Conservation (phyloP, 140 eudicot species). For the Bidens hawaiensis region DNA sequence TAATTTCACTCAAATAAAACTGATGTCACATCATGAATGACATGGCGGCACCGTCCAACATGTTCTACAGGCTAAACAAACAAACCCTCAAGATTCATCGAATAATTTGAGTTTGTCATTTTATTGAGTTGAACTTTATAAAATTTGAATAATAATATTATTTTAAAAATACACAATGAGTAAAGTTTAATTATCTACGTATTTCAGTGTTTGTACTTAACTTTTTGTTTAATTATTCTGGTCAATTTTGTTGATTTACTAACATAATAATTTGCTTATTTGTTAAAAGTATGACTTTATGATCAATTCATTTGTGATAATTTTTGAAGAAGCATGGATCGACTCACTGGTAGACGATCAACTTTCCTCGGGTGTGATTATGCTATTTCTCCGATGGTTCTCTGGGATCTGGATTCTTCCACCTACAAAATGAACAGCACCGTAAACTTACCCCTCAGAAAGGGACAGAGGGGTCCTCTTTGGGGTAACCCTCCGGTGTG, state of each 20-base stretch:
- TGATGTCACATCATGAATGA: conserved; percentile 6
- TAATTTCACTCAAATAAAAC: not conserved
- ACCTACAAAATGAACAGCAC: too few relatives aligned
- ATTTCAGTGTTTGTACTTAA: not conserved
- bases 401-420: too few relatives aligned
- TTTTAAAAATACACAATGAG: not conserved
- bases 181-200: not conserved
- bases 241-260: not conserved
- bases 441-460: too few relatives aligned
- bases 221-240: not conserved
- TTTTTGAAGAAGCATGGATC: too few relatives aligned
- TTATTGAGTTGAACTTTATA: not conserved
- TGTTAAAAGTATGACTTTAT: too few relatives aligned
- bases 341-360: too few relatives aligned
- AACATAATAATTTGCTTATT: too few relatives aligned
- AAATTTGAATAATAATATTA: not conserved
- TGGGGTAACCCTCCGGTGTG: too few relatives aligned
- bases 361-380: too few relatives aligned
- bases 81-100: not conserved
- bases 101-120: conserved; percentile 1
- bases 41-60: conserved; percentile 10
- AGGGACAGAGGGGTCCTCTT: too few relatives aligned
- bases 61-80: not conserved
- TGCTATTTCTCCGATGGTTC: too few relatives aligned
- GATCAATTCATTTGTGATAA: too few relatives aligned